Evolutionary conservation across 2,329 filamentous ascomycete species (phyloP).

Genomic region (Trichoderma aggressivum): DNA sequence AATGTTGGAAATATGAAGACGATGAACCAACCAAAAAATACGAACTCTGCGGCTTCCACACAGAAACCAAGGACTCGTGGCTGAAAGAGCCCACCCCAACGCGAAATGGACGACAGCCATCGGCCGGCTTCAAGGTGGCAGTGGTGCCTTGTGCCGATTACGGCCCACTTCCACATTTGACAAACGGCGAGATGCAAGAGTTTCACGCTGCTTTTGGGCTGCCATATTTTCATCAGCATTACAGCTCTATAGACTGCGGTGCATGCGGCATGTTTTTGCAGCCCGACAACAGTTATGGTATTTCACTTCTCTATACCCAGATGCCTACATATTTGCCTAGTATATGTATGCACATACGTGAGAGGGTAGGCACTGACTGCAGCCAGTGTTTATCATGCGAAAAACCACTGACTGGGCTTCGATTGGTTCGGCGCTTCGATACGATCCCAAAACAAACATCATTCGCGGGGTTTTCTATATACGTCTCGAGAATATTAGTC

Average conservation of each 20-base stretch:
- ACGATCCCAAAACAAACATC: background rate
- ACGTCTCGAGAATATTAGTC: fast-evolving
- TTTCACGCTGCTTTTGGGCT: background rate
- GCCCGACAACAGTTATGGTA: background rate
- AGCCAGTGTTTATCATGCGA: background rate
- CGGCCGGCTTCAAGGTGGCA: background rate
- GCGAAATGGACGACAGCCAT: background rate
- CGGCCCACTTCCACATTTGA: background rate
- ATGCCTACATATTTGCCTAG: no score
- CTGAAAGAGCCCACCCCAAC: background rate
- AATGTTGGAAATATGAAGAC: background rate
- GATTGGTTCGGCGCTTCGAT: background rate
- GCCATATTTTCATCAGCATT: background rate
- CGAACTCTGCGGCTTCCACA: background rate
- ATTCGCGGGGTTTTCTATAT: background rate
- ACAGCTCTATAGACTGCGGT: background rate
- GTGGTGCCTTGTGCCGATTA: background rate
- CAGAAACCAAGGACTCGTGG: background rate
- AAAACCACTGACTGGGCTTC: background rate
- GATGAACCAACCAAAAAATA: background rate
- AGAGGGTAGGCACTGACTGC: background rate
- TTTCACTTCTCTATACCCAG: background rate
- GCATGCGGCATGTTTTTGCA: background rate
- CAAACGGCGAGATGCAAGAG: background rate
- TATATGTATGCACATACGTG: no score